Evolutionary conservation across 768 basidiomycete species (phyloP), one percentile per base, ranked within the genome.

Genomic region (Lactarius hatsudake): DNA sequence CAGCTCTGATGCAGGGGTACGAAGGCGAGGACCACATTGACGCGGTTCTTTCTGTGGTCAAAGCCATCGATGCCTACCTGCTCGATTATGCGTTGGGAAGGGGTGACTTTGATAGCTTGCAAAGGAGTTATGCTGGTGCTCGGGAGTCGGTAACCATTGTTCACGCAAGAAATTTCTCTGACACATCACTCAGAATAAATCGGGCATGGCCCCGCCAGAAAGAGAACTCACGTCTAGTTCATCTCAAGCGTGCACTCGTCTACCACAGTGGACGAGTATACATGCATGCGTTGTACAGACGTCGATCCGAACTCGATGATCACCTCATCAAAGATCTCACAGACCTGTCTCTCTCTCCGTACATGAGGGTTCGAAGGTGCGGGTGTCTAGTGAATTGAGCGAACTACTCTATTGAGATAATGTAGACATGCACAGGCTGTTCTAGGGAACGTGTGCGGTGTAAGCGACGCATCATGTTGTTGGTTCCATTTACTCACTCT

Each of bases 1-100:
- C 78, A 26, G 81, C 85, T 18, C 78, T 94, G 45, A 84, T 86
- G 43, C 82, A 84, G 71, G 82, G 84, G 53, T 83, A 81, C 15
- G 84, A 83, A 54, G 86, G 84, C 40, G 92, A 93, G 75, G 91
- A 94, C 74, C 90, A 93, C 68, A 90, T 93, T 54, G 96, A 98
- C 75, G 90, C 92, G 5, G 86, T 96, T 38, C 83, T 92, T 40
- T 81, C 81, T 43, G 84, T 93, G 20, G 83, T 87, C 28, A 86
- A 86, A 56, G 88, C 87, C 4, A 87, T 93, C 54, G 92, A 93
- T 70, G 84, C 87, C 2, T 91, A 85, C 72, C 79, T 94, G 72
- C 79, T 93, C 57, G 86, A 86, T 60, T 91, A 91, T 76, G 90
- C 84, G 17, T 78, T 90, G 74, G 84, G 78, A 56, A 78, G 86